Conservation (phyloP, 2,329 filamentous ascomycete species). For the Colletotrichum scovillei region DNA sequence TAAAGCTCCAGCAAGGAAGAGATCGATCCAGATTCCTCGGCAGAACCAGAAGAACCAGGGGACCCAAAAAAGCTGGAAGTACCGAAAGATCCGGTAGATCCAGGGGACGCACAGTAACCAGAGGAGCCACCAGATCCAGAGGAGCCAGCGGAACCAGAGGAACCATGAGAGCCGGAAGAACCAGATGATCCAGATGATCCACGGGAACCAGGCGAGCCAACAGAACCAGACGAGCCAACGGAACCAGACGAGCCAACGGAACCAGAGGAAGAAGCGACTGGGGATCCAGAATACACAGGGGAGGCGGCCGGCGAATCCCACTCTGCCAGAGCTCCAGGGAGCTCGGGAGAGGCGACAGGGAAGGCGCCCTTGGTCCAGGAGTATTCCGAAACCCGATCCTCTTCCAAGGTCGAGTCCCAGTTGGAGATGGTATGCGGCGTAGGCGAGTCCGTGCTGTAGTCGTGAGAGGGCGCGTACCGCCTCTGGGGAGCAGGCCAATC, state of each 20-base stretch:
- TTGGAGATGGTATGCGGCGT: constrained; percentile 18
- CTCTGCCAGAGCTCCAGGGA: constrained; percentile 11
- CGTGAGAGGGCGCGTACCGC: constrained; percentile 2
- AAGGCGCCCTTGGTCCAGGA: neutral
- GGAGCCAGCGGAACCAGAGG: neutral
- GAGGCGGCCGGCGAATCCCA: neutral
- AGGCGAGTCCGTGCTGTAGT: constrained; percentile 8
- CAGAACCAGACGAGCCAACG: neutral
- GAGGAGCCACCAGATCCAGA: neutral
- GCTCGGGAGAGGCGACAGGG: neutral
- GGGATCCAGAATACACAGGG: neutral
- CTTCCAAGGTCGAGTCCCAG: constrained; percentile 15
- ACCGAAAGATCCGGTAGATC: neutral
- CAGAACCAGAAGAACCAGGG: neutral
- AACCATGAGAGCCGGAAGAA: neutral
- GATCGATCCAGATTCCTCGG: neutral
- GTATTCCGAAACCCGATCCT: neutral
- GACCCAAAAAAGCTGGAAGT: neutral
- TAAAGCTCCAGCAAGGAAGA: neutral
- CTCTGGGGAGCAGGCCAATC: neutral
- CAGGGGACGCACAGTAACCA: neutral
- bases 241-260: neutral
- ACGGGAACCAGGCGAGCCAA: no score
- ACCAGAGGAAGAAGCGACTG: neutral
- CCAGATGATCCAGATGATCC: neutral